A percentile compares a stretch with the other conserved stretches of the same genome.
phyloP scores from a whole-genome alignment of 352 stramenopile genomes.

The Phytophthora palmivora region DNA sequence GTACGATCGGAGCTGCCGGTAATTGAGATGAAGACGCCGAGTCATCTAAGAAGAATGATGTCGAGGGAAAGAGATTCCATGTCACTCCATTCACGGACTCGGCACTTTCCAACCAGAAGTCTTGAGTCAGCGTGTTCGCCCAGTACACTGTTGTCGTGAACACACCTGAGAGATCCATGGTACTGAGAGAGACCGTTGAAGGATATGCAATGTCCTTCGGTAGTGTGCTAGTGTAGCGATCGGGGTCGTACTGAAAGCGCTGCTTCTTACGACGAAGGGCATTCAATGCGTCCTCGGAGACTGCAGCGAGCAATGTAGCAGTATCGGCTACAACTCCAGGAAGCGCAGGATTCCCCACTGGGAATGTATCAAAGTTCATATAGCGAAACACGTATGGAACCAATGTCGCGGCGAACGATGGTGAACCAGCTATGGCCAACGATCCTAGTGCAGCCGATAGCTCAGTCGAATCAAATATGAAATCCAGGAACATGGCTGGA shows the following conservation, averaged over 20 bases:
- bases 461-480: constrained; percentile 28
- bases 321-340: constrained; percentile 24
- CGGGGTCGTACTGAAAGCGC: constrained; percentile 47
- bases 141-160: constrained; percentile 59
- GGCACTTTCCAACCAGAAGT: constrained; percentile 64
- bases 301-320: constrained; percentile 32
- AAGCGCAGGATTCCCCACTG: constrained; percentile 43
- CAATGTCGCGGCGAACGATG: constrained; percentile 35
- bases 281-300: constrained; percentile 41
- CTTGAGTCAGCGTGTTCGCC: constrained; percentile 44
- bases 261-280: constrained; percentile 49
- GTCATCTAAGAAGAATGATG: constrained; percentile 35
- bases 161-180: constrained; percentile 17
- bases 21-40: constrained; percentile 20
- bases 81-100: constrained; percentile 48
- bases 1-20: constrained; percentile 36
- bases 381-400: constrained; percentile 58
- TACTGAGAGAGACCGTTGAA: constrained; percentile 21
- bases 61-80: constrained; percentile 52
- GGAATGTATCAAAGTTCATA: constrained; percentile 50
- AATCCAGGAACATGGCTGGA: constrained; percentile 60
- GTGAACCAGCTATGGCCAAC: constrained; percentile 19
- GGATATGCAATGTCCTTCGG: constrained; percentile 37
- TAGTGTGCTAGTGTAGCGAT: constrained; percentile 25
- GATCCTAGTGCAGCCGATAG: constrained; percentile 15